Evolutionary conservation across 441 rosid genomes (phyloP).

Genomic region (Gossypium davidsonii): DNA sequence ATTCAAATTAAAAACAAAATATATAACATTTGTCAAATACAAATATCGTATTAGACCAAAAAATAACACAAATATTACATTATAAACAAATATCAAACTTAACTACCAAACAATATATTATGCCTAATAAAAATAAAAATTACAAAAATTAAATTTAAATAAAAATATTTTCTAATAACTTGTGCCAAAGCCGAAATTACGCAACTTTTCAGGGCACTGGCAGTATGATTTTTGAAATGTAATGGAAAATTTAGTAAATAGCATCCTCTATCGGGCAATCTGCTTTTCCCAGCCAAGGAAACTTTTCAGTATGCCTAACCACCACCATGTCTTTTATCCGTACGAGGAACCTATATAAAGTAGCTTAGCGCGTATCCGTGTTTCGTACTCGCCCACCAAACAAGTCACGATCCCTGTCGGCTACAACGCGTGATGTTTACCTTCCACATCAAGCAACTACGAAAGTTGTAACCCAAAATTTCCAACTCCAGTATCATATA

Average conservation of each 20-base stretch:
- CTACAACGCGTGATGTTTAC: neutral
- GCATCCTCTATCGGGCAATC: neutral
- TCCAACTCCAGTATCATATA: neutral
- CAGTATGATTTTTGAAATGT: neutral
- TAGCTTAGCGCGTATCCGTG: neutral
- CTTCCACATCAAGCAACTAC: neutral
- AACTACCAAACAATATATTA: no score
- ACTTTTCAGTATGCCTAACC: neutral
- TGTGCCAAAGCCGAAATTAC: no score
- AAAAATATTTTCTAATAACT: no score
- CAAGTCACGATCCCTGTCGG: neutral
- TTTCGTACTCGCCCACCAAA: neutral
- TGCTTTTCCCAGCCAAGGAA: neutral
- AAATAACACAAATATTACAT: no score
- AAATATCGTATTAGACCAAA: accelerated
- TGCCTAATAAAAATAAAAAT: no score
- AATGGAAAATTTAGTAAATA: neutral
- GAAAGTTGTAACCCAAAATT: neutral
- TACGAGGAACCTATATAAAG: neutral
- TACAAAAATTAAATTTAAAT: no score
- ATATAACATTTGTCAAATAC: no score
- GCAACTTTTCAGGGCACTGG: no score
- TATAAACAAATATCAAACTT: no score
- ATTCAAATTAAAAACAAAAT: no score
- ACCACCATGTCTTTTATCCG: neutral